Conservation (phyloP, 108 stramenopile genomes). For the Fistulifera pelliculosa region DNA sequence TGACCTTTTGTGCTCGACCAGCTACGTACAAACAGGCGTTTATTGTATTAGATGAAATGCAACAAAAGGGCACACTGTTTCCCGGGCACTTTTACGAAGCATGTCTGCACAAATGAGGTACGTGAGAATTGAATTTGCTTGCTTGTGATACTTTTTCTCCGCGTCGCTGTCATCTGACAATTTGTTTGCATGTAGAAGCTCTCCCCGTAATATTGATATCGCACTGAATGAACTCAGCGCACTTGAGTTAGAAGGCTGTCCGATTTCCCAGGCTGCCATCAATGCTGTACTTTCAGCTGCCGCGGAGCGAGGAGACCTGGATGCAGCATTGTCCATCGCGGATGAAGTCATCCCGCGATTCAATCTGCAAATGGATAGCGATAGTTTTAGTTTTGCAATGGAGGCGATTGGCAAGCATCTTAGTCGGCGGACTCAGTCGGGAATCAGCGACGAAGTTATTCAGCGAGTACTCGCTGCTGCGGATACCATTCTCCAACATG, state of each 20-base stretch:
- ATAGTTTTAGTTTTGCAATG: slow-evolving; percentile 58
- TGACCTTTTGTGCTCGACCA: slow-evolving; percentile 31
- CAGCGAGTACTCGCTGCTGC: slow-evolving; percentile 19
- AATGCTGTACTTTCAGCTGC: slow-evolving; percentile 35
- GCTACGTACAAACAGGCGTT: slow-evolving; percentile 25
- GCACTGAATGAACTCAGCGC: not conserved
- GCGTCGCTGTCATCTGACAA: slow-evolving; percentile 15
- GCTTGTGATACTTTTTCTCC: slow-evolving; percentile 8
- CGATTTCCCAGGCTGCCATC: not conserved
- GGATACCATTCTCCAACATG: slow-evolving; percentile 31
- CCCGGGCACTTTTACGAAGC: slow-evolving; percentile 40
- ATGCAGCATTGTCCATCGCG: slow-evolving; percentile 11
- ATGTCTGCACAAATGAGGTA: slow-evolving; percentile 34
- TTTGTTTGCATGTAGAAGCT: slow-evolving; percentile 13
- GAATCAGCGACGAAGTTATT: slow-evolving; percentile 1
- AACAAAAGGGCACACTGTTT: slow-evolving; percentile 46
- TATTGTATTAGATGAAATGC: slow-evolving; percentile 53
- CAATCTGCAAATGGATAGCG: slow-evolving; percentile 30
- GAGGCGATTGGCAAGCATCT: slow-evolving; percentile 42
- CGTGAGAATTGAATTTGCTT: not conserved
- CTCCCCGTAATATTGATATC: not conserved
- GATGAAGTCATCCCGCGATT: slow-evolving; percentile 19
- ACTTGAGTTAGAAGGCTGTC: not conserved
- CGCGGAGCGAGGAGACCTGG: slow-evolving; percentile 31
- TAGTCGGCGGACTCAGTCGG: not conserved